These are phyloP conservation scores for Clonostachys rosea DNA, from an alignment of 2,329 filamentous ascomycete species.

Conservation along the genomic window DNA sequence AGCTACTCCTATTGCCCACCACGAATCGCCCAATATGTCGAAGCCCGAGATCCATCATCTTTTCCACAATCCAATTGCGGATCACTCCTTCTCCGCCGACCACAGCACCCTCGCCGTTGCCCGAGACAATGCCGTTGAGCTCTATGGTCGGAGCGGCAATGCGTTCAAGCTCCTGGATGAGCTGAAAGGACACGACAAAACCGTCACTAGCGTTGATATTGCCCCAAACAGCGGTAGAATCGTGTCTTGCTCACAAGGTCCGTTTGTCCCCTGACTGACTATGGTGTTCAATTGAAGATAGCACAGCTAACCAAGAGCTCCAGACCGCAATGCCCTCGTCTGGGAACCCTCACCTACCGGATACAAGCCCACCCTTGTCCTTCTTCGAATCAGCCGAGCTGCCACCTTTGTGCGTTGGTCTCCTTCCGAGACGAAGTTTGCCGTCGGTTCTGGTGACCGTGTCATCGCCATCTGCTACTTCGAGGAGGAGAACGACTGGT, in stretches of 20 bases:
- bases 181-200: slow-evolving; percentile 95
- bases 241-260: slow-evolving; percentile 95
- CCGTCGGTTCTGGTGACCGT: slow-evolving; percentile 90
- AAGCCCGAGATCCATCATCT: slow-evolving; percentile 91
- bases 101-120: slow-evolving; percentile 84
- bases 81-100: slow-evolving; percentile 97
- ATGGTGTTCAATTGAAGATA: neutral
- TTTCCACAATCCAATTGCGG: slow-evolving; percentile 92
- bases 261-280: slow-evolving; percentile 8
- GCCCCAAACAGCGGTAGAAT: slow-evolving; percentile 87
- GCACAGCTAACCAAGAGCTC: neutral
- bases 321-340: slow-evolving; percentile 94
- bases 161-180: slow-evolving; percentile 85
- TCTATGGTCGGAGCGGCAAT: slow-evolving; percentile 71
- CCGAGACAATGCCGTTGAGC: slow-evolving; percentile 83
- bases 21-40: slow-evolving; percentile 55
- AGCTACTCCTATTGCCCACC: slow-evolving; percentile 54
- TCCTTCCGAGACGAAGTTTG: slow-evolving; percentile 94
- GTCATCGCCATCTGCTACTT: slow-evolving; percentile 98
- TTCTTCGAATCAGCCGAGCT: slow-evolving; percentile 93
- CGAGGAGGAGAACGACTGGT: slow-evolving; percentile 99
- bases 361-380: slow-evolving; percentile 95
- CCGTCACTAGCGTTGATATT: slow-evolving; percentile 93
- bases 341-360: slow-evolving; percentile 92
- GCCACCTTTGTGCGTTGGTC: slow-evolving; percentile 98